Evolutionary conservation across 345 rosid species (phyloP).

Genomic region (Trapa bicornis): DNA sequence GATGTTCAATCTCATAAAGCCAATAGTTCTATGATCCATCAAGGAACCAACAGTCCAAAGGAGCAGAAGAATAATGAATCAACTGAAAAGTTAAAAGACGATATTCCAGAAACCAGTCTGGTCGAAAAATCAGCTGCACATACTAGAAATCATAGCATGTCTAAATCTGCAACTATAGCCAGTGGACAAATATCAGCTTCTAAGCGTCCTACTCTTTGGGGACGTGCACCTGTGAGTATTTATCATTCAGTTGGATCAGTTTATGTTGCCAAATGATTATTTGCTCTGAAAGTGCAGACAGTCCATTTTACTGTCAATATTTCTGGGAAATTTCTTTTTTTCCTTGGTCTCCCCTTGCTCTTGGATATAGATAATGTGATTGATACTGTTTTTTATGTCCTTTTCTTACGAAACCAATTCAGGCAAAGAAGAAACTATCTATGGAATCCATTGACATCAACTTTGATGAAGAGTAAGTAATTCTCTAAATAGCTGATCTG

Average conservation of each 20-base stretch:
- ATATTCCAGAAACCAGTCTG: constrained; percentile 17
- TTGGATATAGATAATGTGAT: neutral
- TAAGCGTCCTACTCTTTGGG: constrained; percentile 34
- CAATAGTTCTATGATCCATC: constrained; percentile 14
- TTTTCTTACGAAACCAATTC: constrained; percentile 14
- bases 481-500: constrained; percentile 8
- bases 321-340: neutral
- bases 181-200: constrained; percentile 16
- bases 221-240: constrained; percentile 65
- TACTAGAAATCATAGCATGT: constrained; percentile 16
- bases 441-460: constrained; percentile 58
- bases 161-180: constrained; percentile 28
- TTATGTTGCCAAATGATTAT: neutral
- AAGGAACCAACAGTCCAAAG: constrained; percentile 12
- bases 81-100: constrained; percentile 17
- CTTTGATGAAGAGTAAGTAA: constrained; percentile 62
- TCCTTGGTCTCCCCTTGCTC: neutral
- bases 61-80: constrained; percentile 13
- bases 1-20: constrained; percentile 15
- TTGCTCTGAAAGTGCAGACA: neutral
- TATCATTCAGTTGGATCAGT: neutral
- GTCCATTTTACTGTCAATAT: neutral
- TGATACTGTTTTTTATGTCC: neutral
- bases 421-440: constrained; percentile 76
- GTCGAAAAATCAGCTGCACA: constrained; percentile 17